Evolutionary conservation across 495 filamentous ascomycete species (phyloP), one percentile per base, ranked within the genome.

Genomic region (Gamarada debralockiae): DNA sequence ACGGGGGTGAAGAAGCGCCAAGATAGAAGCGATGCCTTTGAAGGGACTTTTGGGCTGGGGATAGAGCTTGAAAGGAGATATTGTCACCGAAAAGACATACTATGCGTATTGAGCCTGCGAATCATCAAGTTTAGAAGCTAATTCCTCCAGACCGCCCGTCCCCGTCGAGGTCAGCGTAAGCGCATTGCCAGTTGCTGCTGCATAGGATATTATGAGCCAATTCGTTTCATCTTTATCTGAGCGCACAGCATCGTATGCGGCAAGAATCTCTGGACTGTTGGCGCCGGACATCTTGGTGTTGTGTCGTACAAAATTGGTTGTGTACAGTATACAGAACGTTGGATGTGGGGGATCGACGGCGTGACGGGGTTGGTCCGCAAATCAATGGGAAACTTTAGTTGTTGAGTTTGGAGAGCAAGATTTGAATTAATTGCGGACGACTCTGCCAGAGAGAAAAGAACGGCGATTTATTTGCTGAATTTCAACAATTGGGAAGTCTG

Each of bases 201-300:
- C 70, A 60, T 81, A 77, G 50, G 73, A 75, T 52, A 82, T 70
- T 17, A 82, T 68, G 15, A 82, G 67, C 77, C 77, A 82, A 63
- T 79, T 82, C 31, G 69, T 74, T 15, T 67, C 65, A 44, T 77
- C 71, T 53, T 77, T 78, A 71, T 82, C 78, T 41, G 74, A 77
- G 25, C 79, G 76, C 7, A 63, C 57, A 6, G 56, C 53, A 34
- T 63, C 60, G 43, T 63, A 63, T 10, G 60, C 60, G n/a, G 53
- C 53, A 34, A 63, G 56, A 25, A 63, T 57, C 31, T 59, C 60
- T 42, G 57, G 54, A 46, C 45, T 17, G 43, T 63, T 46, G n/a
- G 47, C 57, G 42, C 53, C 53, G 6, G 60, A 63, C 60, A 63
- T 63, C 51, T 41, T 51, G 0, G 37, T 37, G 0, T n/a, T n/a